These are phyloP conservation scores for Prunus mongolica DNA, from an alignment of 306 rosid species.

Conservation along the genomic window DNA sequence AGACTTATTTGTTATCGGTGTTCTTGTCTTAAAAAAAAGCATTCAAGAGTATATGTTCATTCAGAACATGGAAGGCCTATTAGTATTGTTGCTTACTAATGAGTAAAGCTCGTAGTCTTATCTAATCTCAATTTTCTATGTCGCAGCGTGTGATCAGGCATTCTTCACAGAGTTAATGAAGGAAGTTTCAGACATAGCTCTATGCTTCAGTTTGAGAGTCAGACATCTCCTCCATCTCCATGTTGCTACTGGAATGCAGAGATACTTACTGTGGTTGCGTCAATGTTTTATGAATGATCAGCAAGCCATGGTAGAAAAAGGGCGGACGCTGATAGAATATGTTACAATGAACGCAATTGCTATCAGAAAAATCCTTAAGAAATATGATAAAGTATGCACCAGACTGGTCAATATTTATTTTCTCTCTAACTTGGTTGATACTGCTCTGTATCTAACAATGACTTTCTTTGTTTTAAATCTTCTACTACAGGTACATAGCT, in stretches of 20 bases:
- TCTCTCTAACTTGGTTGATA: constrained; percentile 3
- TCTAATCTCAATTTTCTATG: constrained; percentile 6
- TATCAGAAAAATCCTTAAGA: constrained; percentile 85
- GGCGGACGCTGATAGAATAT: constrained; percentile 71
- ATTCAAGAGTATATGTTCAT: not conserved
- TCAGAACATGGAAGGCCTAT: not conserved
- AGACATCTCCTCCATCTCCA: constrained; percentile 80
- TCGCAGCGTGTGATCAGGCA: constrained; percentile 63
- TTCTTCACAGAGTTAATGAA: constrained; percentile 80
- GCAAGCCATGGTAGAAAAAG: constrained; percentile 56
- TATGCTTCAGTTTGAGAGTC: constrained; percentile 72
- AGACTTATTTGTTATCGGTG: too few relatives aligned
- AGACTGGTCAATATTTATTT: not conserved
- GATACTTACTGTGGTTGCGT: constrained; percentile 50
- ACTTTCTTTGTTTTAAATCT: constrained; percentile 7
- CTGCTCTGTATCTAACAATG: constrained; percentile 2
- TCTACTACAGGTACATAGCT: constrained; percentile 58
- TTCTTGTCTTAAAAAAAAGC: too few relatives aligned
- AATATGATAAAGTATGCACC: constrained; percentile 79
- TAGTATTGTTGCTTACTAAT: not conserved
- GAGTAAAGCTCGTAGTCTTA: not conserved
- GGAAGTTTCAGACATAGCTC: constrained; percentile 69
- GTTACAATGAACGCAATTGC: constrained; percentile 83
- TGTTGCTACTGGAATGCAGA: constrained; percentile 63
- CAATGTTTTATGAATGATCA: constrained; percentile 66